A percentile compares a stretch with the other conserved stretches of the same genome.
Conservation (phyloP, 2,329 filamentous ascomycete genomes). For the Neophaeococcomyces mojaviensis region DNA sequence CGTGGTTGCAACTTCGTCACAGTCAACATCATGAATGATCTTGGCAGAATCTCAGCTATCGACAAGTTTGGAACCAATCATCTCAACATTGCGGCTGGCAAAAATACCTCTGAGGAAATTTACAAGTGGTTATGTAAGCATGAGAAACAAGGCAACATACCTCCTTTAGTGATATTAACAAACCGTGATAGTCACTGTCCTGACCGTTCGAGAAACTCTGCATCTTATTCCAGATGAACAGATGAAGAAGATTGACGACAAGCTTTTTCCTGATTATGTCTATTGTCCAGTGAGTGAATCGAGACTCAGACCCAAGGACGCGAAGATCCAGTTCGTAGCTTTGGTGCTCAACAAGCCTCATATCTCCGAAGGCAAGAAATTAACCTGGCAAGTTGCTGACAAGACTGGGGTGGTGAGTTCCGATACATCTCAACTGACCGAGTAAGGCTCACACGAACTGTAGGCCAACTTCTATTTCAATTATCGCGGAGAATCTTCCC, state of each 20-base stretch:
- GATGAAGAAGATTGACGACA: conserved; percentile 15
- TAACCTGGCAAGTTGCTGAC: conserved; percentile 20
- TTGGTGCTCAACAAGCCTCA: conserved; percentile 18
- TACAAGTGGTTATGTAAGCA: conserved; percentile 20
- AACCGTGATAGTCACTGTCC: conserved; percentile 14
- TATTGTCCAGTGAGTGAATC: conserved; percentile 18
- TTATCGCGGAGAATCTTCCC: conserved; percentile 15
- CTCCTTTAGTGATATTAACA: not conserved
- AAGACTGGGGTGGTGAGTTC: conserved; percentile 18
- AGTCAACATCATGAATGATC: conserved; percentile 13
- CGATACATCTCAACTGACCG: not conserved
- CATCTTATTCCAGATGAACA: conserved; percentile 18
- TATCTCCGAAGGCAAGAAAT: conserved; percentile 9
- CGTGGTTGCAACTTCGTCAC: conserved; percentile 17
- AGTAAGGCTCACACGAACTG: not conserved
- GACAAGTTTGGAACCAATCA: conserved; percentile 17
- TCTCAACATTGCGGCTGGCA: conserved; percentile 14
- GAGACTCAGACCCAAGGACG: conserved; percentile 12
- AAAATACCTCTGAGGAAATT: conserved; percentile 15
- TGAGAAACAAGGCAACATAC: too few relatives aligned
- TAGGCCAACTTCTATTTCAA: conserved; percentile 24
- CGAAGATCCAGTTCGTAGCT: conserved; percentile 21
- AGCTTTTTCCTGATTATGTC: conserved; percentile 14
- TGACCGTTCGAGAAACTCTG: conserved; percentile 17
- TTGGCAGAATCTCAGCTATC: not conserved